Evolutionary conservation across 352 stramenopile species (phyloP).

Genomic region (Pythium phragmitis): DNA sequence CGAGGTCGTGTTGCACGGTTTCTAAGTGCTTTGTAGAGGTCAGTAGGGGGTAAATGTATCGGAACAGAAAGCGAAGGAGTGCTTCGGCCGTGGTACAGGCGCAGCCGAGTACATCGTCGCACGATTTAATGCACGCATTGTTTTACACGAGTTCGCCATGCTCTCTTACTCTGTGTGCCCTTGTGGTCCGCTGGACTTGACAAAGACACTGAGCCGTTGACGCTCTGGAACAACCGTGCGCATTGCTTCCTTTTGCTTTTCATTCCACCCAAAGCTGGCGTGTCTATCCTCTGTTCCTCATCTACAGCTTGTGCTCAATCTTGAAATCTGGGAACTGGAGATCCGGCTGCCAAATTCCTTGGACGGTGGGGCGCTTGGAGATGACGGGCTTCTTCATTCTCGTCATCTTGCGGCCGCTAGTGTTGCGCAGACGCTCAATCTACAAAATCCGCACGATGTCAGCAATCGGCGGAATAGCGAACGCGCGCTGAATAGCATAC

Average conservation of each 20-base stretch:
- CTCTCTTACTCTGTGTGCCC: neutral
- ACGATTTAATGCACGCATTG: slow-evolving; percentile 7
- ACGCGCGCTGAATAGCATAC: slow-evolving; percentile 28
- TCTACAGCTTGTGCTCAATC: slow-evolving; percentile 54
- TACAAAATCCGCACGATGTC: slow-evolving; percentile 16
- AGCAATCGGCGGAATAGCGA: neutral
- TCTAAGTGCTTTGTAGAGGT: slow-evolving; percentile 71
- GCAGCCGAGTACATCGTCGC: neutral
- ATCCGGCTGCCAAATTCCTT: slow-evolving; percentile 88
- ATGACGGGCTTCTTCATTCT: slow-evolving; percentile 81
- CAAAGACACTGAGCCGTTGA: neutral
- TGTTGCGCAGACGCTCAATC: slow-evolving; percentile 83
- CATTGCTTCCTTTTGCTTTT: neutral
- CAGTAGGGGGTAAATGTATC: slow-evolving; percentile 26
- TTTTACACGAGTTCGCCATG: slow-evolving; percentile 2
- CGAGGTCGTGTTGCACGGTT: slow-evolving; percentile 97
- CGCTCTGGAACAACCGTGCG: neutral
- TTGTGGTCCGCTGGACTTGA: neutral
- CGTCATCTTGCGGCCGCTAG: slow-evolving; percentile 89
- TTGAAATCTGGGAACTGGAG: slow-evolving; percentile 85
- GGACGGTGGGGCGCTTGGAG: slow-evolving; percentile 76
- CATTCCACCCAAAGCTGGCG: neutral
- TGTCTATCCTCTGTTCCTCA: slow-evolving; percentile 3
- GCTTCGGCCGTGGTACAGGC: neutral
- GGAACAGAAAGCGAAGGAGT: slow-evolving; percentile 18